Evolutionary conservation across 129 eudicot genomes (phyloP).

Genomic region (Chrysanthemum seticuspe): DNA sequence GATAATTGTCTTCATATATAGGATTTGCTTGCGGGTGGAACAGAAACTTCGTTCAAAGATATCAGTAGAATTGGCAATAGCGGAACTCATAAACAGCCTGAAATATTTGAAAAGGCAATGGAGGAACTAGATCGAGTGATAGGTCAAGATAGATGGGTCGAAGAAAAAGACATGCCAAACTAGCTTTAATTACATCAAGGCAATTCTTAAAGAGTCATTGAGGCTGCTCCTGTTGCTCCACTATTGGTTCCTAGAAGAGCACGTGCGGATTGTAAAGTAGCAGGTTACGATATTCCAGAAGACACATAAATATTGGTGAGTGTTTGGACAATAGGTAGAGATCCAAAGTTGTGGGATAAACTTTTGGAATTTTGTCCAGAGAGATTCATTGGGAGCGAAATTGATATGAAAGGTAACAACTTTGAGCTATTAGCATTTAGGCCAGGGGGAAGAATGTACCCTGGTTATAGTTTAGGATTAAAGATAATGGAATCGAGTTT

Average conservation of each 20-base stretch:
- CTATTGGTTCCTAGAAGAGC: conserved; percentile 1
- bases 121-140: not conserved
- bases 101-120: not conserved
- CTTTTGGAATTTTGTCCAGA: not conserved
- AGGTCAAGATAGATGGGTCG: not conserved
- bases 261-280: not conserved
- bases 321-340: not conserved
- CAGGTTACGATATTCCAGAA: not conserved
- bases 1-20: not conserved
- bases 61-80: conserved; percentile 2
- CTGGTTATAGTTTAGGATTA: not conserved
- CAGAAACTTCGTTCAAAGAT: not conserved
- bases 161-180: too few species aligned
- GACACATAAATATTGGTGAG: not conserved
- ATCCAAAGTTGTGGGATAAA: conserved; percentile 3
- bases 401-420: not conserved
- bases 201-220: too few species aligned
- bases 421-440: not conserved
- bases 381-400: not conserved
- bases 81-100: not conserved
- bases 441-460: not conserved
- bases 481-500: not conserved
- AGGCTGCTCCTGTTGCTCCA: not conserved
- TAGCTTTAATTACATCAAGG: too few species aligned
- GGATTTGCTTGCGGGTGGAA: conserved; percentile 3